Evolutionary conservation across 1,284 basidiomycete genomes (phyloP).

Genomic region (Melampsora larici-populina): DNA sequence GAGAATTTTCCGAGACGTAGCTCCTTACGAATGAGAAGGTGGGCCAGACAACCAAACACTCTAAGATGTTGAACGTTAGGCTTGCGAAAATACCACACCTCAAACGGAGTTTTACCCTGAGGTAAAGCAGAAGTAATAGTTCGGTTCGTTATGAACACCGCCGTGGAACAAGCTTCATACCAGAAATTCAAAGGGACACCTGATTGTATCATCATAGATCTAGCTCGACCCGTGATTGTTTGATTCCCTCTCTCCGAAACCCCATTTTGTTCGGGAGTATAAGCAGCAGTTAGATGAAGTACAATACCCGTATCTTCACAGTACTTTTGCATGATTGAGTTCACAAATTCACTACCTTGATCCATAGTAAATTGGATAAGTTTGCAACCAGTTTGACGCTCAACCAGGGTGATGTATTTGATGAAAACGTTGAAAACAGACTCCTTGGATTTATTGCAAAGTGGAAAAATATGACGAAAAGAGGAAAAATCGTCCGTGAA

Average conservation of each 20-base stretch:
- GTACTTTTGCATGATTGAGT: background rate
- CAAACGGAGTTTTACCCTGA: too few relatives aligned
- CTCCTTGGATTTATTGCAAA: background rate
- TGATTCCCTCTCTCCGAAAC: too few relatives aligned
- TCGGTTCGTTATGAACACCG: background rate
- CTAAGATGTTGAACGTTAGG: background rate
- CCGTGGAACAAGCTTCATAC: background rate
- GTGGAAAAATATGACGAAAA: too few relatives aligned
- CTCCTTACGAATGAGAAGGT: background rate
- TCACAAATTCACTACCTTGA: slow-evolving; percentile 10
- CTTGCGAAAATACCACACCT: too few relatives aligned
- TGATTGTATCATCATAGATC: too few relatives aligned
- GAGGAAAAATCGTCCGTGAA: too few relatives aligned
- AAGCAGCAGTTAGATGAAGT: too few relatives aligned
- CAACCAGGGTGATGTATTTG: background rate
- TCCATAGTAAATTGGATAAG: background rate
- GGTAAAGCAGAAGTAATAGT: too few relatives aligned
- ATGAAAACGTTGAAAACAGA: background rate
- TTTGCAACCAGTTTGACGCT: background rate
- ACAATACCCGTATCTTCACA: background rate
- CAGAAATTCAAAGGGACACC: background rate
- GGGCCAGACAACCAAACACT: background rate
- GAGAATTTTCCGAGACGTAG: background rate
- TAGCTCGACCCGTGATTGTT: too few relatives aligned
- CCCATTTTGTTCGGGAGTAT: too few relatives aligned